These are phyloP conservation scores for Brettanomyces nanus DNA, from an alignment of 805 yeast species.

Conservation along the genomic window DNA sequence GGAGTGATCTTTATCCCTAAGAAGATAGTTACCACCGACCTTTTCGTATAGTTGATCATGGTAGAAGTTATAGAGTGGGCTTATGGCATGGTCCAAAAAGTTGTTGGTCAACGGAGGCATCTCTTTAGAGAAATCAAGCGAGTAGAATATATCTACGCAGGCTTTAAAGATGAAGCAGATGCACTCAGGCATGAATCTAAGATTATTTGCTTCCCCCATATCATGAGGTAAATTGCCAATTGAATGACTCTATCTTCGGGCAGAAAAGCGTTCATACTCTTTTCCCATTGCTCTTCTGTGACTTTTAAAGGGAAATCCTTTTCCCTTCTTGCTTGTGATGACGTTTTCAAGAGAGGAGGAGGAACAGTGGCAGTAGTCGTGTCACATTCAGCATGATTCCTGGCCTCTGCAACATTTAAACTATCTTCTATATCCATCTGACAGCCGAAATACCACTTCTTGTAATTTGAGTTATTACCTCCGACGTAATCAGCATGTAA, in stretches of 20 bases:
- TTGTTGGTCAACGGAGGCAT: slow-evolving; percentile 25
- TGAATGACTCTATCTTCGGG: slow-evolving; percentile 54
- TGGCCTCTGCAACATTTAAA: slow-evolving; percentile 3
- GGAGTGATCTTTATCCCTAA: slow-evolving; percentile 55
- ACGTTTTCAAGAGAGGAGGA: slow-evolving; percentile 4
- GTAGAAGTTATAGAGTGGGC: slow-evolving; percentile 63
- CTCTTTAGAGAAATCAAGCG: slow-evolving; percentile 32
- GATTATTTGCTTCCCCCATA: slow-evolving; percentile 92
- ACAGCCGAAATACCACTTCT: slow-evolving; percentile 73
- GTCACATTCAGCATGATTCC: slow-evolving; percentile 36
- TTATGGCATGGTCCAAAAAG: slow-evolving; percentile 60
- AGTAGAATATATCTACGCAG: slow-evolving; percentile 58
- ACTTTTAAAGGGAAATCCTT: slow-evolving; percentile 28
- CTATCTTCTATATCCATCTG: slow-evolving; percentile 46
- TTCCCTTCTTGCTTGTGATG: slow-evolving; percentile 7
- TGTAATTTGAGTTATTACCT: slow-evolving; percentile 58
- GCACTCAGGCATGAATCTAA: slow-evolving; percentile 86
- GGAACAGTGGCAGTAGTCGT: slow-evolving; percentile 23
- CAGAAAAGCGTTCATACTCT: slow-evolving; percentile 39
- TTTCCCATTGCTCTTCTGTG: slow-evolving; percentile 43
- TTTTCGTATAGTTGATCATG: slow-evolving; percentile 44
- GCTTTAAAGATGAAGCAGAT: slow-evolving; percentile 78
- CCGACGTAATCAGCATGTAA: slow-evolving; percentile 72
- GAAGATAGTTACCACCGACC: slow-evolving; percentile 35
- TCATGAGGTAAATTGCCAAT: slow-evolving; percentile 56